phyloP scores from a whole-genome alignment of 345 rosid genomes.

The Mallotus nudiflorus region DNA sequence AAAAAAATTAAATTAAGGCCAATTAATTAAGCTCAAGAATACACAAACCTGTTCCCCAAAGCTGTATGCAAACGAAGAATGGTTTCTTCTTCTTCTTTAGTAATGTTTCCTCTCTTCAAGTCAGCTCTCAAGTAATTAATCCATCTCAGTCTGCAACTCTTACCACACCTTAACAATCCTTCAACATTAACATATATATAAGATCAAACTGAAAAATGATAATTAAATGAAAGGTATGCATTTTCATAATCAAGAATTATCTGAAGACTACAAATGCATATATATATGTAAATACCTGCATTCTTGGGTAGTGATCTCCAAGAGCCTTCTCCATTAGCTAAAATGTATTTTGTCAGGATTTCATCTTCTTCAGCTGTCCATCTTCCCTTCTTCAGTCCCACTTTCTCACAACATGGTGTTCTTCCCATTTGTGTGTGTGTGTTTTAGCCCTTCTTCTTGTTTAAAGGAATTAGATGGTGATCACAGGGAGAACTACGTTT shows the following conservation, averaged over 20 bases:
- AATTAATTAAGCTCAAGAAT: neutral
- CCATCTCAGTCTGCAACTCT: conserved; percentile 96
- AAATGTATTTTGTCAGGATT: conserved; percentile 59
- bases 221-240: no score
- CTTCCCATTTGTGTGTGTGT: conserved; percentile 95
- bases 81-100: conserved; percentile 67
- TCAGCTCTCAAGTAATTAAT: conserved; percentile 77
- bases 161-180: conserved; percentile 88
- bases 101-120: conserved; percentile 81
- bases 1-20: no score
- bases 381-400: conserved; percentile 79
- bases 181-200: neutral
- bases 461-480: no score
- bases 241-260: neutral
- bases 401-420: conserved; percentile 85
- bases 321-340: conserved; percentile 73
- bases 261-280: no score
- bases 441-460: no score
- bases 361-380: conserved; percentile 89
- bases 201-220: no score
- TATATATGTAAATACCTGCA: conserved; percentile 52
- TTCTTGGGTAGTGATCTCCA: conserved; percentile 88
- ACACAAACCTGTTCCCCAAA: conserved; percentile 69
- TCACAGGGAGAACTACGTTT: no score
- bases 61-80: conserved; percentile 67